Evolutionary conservation across 768 basidiomycete species (phyloP).

Genomic region (Exsudoporus frostii): DNA sequence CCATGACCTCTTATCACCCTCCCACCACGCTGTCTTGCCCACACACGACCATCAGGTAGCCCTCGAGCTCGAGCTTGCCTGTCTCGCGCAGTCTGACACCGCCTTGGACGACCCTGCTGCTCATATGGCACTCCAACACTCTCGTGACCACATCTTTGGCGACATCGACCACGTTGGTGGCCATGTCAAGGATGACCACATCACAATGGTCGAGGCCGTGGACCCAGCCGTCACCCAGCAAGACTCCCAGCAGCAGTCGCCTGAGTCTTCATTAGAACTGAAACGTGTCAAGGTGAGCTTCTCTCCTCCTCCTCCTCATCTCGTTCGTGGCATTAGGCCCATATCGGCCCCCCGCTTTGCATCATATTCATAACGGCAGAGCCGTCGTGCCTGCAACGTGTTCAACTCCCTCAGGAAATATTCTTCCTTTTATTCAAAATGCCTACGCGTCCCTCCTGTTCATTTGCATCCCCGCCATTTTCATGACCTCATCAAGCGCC

Average conservation of each 20-base stretch:
- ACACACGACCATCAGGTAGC: constrained; percentile 33
- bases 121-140: constrained; percentile 28
- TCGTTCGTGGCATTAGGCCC: constrained; percentile 12
- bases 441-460: constrained; percentile 14
- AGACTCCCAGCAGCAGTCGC: constrained; percentile 58
- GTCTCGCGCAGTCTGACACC: constrained; percentile 26
- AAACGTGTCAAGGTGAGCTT: constrained; percentile 80
- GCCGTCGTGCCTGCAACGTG: constrained; percentile 27
- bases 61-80: constrained; percentile 28
- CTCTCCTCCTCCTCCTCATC: constrained; percentile 20
- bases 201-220: constrained; percentile 34
- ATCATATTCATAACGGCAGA: constrained; percentile 21
- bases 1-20: constrained; percentile 32
- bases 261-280: constrained; percentile 67
- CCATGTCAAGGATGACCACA: constrained; percentile 31
- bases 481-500: constrained; percentile 32
- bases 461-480: constrained; percentile 22
- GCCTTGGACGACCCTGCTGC: constrained; percentile 24
- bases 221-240: constrained; percentile 43
- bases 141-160: constrained; percentile 32
- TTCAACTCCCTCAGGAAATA: constrained; percentile 9
- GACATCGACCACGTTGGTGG: constrained; percentile 35
- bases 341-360: constrained; percentile 16
- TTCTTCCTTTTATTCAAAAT: constrained; percentile 15
- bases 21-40: constrained; percentile 27